Percentiles rank a stretch among this genome's conserved stretches.
phyloP scores from a whole-genome alignment of 805 yeast genomes.

The Saccharomycodes ludwigii region DNA sequence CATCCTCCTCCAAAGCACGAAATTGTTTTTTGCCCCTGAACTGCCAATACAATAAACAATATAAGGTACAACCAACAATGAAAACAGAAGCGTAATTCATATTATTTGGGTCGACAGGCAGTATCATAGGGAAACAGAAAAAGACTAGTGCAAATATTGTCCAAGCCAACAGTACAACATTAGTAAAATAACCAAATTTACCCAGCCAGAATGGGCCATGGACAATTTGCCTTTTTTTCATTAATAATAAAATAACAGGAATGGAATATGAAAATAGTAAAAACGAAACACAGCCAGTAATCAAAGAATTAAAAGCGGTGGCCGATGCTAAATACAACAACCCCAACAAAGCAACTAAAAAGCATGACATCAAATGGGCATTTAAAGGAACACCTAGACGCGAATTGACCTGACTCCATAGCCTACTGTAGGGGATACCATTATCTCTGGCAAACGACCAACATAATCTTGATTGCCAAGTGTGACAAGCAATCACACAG shows the following conservation, averaged over 20 bases:
- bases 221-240: conserved; percentile 28
- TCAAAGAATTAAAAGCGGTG: conserved; percentile 57
- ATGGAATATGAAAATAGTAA: conserved; percentile 46
- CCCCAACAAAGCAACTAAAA: conserved; percentile 41
- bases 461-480: conserved; percentile 60
- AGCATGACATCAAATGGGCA: conserved; percentile 48
- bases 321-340: conserved; percentile 52
- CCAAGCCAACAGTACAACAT: conserved; percentile 43
- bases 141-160: conserved; percentile 45
- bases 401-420: conserved; percentile 40
- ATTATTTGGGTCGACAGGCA: conserved; percentile 47
- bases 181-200: conserved; percentile 36
- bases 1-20: conserved; percentile 19
- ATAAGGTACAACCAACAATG: conserved; percentile 32
- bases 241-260: conserved; percentile 40
- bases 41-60: conserved; percentile 41
- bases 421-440: conserved; percentile 48
- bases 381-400: conserved; percentile 46
- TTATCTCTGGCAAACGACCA: conserved; percentile 67
- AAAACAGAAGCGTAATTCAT: conserved; percentile 63
- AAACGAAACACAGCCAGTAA: conserved; percentile 51
- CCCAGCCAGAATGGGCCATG: conserved; percentile 66
- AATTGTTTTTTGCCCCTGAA: conserved; percentile 26
- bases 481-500: conserved; percentile 52
- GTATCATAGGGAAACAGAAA: conserved; percentile 49